Conservation (phyloP, 192 early-diverging fungal genomes). For the Chytriomyces sp. region DNA sequence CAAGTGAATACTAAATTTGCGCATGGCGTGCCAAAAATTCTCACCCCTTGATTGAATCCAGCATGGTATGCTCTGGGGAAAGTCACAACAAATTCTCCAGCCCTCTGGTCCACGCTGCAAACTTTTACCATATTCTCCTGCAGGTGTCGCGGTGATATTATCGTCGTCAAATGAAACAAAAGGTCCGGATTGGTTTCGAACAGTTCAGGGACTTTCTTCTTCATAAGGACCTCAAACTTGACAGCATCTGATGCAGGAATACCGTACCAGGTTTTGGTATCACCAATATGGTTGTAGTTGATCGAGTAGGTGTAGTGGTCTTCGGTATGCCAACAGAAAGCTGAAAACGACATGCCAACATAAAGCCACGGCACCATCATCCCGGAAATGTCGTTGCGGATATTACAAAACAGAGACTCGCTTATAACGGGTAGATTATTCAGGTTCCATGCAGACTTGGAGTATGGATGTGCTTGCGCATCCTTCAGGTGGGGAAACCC, state of each 20-base stretch:
- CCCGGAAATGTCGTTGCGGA: constrained; percentile 91
- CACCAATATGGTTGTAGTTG: constrained; percentile 94
- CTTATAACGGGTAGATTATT: constrained; percentile 81
- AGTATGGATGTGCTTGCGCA: constrained; percentile 66
- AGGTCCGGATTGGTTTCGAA: constrained; percentile 91
- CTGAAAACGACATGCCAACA: constrained; percentile 92
- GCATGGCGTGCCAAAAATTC: constrained; percentile 4
- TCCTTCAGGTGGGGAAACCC: constrained; percentile 80
- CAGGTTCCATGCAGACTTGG: constrained; percentile 82
- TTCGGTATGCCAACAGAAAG: constrained; percentile 98
- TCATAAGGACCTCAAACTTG: constrained; percentile 85
- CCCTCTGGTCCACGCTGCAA: constrained; percentile 79
- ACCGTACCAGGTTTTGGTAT: constrained; percentile 98
- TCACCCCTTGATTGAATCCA: constrained; percentile 95
- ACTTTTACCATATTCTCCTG: constrained; percentile 75
- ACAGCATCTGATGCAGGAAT: constrained; percentile 79
- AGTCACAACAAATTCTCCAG: constrained; percentile 92
- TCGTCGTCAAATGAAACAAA: constrained; percentile 91
- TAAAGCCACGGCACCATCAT: constrained; percentile 99
- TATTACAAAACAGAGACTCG: constrained; percentile 83
- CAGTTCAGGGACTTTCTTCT: constrained; percentile 76
- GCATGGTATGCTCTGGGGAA: constrained; percentile 94
- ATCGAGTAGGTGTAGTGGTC: constrained; percentile 96
- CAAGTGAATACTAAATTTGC: not conserved
- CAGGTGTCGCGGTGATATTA: constrained; percentile 79